Evolutionary conservation across 352 stramenopile genomes (phyloP), one percentile per base, ranked within the genome.

Genomic region (Globisporangium lucens): DNA sequence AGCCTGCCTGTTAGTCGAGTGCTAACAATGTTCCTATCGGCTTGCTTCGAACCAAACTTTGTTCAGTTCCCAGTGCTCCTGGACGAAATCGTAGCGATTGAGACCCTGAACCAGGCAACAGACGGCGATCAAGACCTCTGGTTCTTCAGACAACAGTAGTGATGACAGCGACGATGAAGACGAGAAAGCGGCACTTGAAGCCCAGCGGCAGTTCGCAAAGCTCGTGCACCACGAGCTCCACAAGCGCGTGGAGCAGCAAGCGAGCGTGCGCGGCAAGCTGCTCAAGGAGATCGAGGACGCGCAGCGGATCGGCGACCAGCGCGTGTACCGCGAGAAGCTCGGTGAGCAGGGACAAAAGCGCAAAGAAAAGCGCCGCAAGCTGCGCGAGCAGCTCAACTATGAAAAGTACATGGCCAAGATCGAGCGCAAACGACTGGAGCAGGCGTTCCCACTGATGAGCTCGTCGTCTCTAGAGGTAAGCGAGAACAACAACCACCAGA

Each of bases 291-390:
- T 75, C 24, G 67, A 86, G 3, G 76, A 87, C 47, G 53, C 63
- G 20, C 67, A 73, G 36, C 74, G 77, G 22, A 75, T 89, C 22
- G 72, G 83, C n/a, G 79, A 84, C 20, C 82, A 89, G 68, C 69
- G 70, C 7, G 61, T 85, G 8, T 89, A 89, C 38, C 70, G 76
- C 27, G 71, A 74, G 22, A 76, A 81, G 17, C 72, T 89, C 12
- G 74, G 72, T 0, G 64, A 69, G 20, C 74, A 89, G 62, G 79
- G 74, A 22, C 62, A 68, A 8, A 82, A 82, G 43, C 80, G 74
- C 49, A 89, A 85, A 29, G 68, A 77, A 59, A 70, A 68, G 0
- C 72, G 74, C 35, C 77, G 71, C 22, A 70, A 49, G 17, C 63
- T 75, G 17, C 80, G 82, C 17, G 65, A 79, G 24, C 67, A 72